Evolutionary conservation across 1,284 basidiomycete species (phyloP).

Genomic region (Leccinum griseonigrum): DNA sequence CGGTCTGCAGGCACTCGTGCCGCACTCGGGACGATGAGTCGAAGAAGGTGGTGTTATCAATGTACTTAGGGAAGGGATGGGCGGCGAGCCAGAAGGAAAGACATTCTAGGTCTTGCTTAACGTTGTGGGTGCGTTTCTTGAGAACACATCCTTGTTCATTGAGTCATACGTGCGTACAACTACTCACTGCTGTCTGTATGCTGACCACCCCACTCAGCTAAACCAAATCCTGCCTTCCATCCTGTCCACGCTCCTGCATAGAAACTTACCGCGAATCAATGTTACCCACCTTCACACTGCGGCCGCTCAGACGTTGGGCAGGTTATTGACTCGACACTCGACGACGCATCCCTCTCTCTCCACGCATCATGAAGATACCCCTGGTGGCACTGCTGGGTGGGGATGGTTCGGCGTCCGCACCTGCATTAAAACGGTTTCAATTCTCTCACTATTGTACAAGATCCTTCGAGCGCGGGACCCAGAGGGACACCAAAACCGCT

Average conservation of each 20-base stretch:
- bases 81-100: constrained; percentile 60
- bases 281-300: constrained; percentile 67
- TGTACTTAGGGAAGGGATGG: constrained; percentile 56
- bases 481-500: constrained; percentile 60
- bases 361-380: constrained; percentile 91
- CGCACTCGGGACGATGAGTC: constrained; percentile 94
- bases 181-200: neutral
- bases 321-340: constrained; percentile 73
- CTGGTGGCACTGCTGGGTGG: constrained; percentile 72
- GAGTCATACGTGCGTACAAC: constrained; percentile 84
- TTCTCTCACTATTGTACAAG: constrained; percentile 23
- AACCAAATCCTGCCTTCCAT: constrained; percentile 95
- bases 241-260: constrained; percentile 87
- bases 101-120: constrained; percentile 79
- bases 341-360: constrained; percentile 80
- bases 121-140: constrained; percentile 77
- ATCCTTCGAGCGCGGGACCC: constrained; percentile 14
- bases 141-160: constrained; percentile 86
- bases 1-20: constrained; percentile 90
- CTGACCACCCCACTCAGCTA: constrained; percentile 49
- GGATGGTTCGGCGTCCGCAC: constrained; percentile 9
- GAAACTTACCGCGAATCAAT: constrained; percentile 65
- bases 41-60: constrained; percentile 78
- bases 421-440: constrained; percentile 27
- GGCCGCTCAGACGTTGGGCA: constrained; percentile 81